Percentiles rank a stretch among this genome's conserved stretches.
phyloP scores from a whole-genome alignment of 2,329 filamentous ascomycete species.

The Venturia aucupariae region DNA sequence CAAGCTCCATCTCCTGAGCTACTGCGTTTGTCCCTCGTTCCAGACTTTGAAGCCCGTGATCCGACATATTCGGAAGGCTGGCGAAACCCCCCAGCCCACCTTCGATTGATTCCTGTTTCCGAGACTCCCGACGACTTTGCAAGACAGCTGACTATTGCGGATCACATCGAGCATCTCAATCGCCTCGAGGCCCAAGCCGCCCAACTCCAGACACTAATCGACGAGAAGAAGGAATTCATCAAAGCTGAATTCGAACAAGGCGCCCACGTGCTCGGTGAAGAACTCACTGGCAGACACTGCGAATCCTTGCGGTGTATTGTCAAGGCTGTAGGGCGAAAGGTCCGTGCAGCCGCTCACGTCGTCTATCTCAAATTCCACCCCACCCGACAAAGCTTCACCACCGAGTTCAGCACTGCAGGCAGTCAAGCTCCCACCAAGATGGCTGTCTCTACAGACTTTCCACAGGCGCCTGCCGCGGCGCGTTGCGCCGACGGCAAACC shows the following conservation, averaged over 20 bases:
- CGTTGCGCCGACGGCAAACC: background rate
- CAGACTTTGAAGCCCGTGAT: constrained; percentile 24
- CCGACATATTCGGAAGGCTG: constrained; percentile 26
- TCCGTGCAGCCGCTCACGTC: constrained; percentile 26
- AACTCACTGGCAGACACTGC: constrained; percentile 34
- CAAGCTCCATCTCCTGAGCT: constrained; percentile 24
- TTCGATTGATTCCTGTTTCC: constrained; percentile 19
- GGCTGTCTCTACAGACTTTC: background rate
- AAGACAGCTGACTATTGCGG: constrained; percentile 23
- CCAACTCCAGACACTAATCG: constrained; percentile 29
- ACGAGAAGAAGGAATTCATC: constrained; percentile 28
- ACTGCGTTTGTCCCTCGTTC: constrained; percentile 25
- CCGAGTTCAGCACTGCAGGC: constrained; percentile 2
- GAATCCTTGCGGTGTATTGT: constrained; percentile 35
- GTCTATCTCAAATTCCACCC: constrained; percentile 24
- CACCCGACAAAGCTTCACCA: constrained; percentile 13
- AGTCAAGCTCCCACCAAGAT: constrained; percentile 9
- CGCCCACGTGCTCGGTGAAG: constrained; percentile 26
- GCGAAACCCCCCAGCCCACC: constrained; percentile 27
- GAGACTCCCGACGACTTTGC: constrained; percentile 17
- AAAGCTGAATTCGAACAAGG: constrained; percentile 24
- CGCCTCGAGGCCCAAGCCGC: constrained; percentile 30
- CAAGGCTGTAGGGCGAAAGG: constrained; percentile 29
- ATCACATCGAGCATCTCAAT: constrained; percentile 33
- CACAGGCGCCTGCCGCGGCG: background rate